phyloP scores from a whole-genome alignment of 2,329 filamentous ascomycete genomes.

The Phyllosticta citrichinensis region DNA sequence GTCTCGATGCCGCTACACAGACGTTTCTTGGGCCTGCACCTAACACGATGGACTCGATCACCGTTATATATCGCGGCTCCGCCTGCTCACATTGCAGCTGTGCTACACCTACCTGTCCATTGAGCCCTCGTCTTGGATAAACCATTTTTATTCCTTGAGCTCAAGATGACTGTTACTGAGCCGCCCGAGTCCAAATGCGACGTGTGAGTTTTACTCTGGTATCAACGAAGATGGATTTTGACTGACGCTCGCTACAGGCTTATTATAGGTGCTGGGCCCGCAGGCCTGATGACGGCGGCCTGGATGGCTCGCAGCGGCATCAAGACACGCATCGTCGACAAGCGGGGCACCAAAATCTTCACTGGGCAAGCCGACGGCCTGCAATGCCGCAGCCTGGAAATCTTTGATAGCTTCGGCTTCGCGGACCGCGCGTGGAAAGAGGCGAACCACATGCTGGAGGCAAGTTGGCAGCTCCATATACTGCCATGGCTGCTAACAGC shows the following conservation, averaged over 20 bases:
- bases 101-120: background rate
- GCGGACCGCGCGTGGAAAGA: slow-evolving; percentile 55
- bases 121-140: background rate
- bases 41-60: background rate
- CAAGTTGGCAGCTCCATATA: slow-evolving; percentile 23
- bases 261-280: slow-evolving; percentile 31
- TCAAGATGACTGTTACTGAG: slow-evolving; percentile 18
- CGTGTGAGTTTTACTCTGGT: slow-evolving; percentile 17
- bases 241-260: slow-evolving; percentile 16
- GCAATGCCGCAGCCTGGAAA: slow-evolving; percentile 33
- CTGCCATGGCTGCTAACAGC: background rate
- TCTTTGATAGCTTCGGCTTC: slow-evolving; percentile 55
- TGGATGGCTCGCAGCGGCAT: slow-evolving; percentile 33
- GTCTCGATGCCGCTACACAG: background rate
- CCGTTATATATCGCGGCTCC: background rate
- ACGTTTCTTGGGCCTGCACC: background rate
- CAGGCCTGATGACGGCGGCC: slow-evolving; percentile 31
- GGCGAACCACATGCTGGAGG: slow-evolving; percentile 59
- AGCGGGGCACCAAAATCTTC: slow-evolving; percentile 31
- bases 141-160: background rate
- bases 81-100: background rate
- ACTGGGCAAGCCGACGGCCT: slow-evolving; percentile 33
- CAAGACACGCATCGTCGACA: slow-evolving; percentile 32
- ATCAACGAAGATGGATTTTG: background rate
- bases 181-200: slow-evolving; percentile 24